Conservation (phyloP, 2,329 filamentous ascomycete species). For the Domatiomyces catenatus region DNA sequence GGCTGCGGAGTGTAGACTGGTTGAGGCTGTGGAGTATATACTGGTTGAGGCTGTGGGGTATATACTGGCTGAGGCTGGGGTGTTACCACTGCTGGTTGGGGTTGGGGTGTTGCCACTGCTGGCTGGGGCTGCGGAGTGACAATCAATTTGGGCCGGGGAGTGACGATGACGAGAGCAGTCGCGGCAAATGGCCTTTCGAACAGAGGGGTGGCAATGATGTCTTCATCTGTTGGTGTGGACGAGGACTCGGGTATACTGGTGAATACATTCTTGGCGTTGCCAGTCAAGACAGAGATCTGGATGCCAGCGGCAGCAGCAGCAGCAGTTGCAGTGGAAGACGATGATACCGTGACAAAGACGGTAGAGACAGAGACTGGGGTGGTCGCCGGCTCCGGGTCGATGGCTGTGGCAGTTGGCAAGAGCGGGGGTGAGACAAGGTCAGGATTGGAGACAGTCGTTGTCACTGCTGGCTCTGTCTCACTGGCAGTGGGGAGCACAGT, state of each 20-base stretch:
- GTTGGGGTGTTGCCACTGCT: too few relatives aligned
- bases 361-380: conserved; percentile 13
- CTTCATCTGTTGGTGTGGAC: not conserved
- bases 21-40: too few relatives aligned
- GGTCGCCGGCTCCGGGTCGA: not conserved
- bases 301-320: not conserved
- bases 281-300: not conserved
- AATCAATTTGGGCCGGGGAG: too few relatives aligned
- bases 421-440: not conserved
- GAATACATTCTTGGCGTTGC: not conserved
- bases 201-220: not conserved
- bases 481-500: not conserved
- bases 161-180: too few relatives aligned
- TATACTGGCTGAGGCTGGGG: too few relatives aligned
- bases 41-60: too few relatives aligned
- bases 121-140: too few relatives aligned
- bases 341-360: conserved; percentile 35
- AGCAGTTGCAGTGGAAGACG: not conserved
- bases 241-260: not conserved
- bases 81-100: too few relatives aligned
- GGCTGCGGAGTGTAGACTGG: too few relatives aligned
- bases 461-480: not conserved
- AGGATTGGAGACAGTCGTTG: not conserved
- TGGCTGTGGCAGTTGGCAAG: not conserved
- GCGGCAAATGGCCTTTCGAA: too few relatives aligned